Evolutionary conservation across 352 stramenopile species (phyloP).

Genomic region (Pythium myriotylum): DNA sequence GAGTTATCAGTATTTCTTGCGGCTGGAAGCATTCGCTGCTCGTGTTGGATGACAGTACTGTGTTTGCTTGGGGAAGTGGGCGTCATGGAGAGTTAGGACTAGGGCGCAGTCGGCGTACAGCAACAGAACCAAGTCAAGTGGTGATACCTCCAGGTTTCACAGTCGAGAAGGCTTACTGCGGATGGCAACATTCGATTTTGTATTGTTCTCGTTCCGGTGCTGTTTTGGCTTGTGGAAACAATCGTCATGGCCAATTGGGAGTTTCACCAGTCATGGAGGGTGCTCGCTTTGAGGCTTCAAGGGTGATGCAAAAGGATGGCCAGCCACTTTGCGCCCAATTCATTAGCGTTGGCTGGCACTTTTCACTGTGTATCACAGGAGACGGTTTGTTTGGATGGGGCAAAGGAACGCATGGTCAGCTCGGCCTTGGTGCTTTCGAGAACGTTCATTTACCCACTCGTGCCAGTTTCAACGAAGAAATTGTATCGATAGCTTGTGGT

Average conservation of each 20-base stretch:
- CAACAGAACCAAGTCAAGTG: constrained; percentile 36
- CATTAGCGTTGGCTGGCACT: constrained; percentile 78
- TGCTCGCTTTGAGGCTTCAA: constrained; percentile 1
- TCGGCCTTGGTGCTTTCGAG: constrained; percentile 39
- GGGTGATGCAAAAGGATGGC: neutral
- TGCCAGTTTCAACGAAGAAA: constrained; percentile 27
- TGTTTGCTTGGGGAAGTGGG: constrained; percentile 72
- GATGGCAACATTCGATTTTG: constrained; percentile 83
- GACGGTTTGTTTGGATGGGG: constrained; percentile 61
- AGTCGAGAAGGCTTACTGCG: constrained; percentile 55
- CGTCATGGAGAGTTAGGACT: constrained; percentile 76
- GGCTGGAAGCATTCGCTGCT: constrained; percentile 86
- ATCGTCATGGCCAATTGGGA: constrained; percentile 77
- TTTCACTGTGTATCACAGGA: constrained; percentile 53
- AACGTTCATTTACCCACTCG: constrained; percentile 12
- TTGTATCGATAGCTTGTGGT: constrained; percentile 63
- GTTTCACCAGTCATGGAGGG: constrained; percentile 16
- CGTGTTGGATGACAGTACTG: constrained; percentile 40
- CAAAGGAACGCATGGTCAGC: constrained; percentile 76
- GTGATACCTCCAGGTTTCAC: constrained; percentile 17
- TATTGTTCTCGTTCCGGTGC: constrained; percentile 29
- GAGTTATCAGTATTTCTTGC: constrained; percentile 65
- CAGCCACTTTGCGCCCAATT: constrained; percentile 32
- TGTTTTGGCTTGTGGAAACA: constrained; percentile 70
- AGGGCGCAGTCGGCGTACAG: constrained; percentile 29